Percentiles rank a stretch among this genome's conserved stretches.
These are phyloP conservation scores for Pisolithus tinctorius DNA, from an alignment of 768 basidiomycete species.

Conservation along the genomic window DNA sequence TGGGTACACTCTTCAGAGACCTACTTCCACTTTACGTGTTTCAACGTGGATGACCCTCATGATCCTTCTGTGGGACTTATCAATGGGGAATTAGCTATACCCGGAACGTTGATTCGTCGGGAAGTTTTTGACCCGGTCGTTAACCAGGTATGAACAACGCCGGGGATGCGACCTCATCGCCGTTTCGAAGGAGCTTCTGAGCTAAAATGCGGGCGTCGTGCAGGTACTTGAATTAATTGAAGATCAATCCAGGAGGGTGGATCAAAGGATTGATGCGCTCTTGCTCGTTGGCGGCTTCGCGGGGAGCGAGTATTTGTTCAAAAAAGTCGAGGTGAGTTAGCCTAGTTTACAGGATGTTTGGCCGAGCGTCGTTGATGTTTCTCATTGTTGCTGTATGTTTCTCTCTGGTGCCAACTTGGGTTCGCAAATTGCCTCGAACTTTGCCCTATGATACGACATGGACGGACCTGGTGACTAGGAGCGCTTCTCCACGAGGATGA, in stretches of 20 bases:
- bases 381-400: too few relatives aligned
- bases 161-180: constrained; percentile 5
- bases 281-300: constrained; percentile 89
- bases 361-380: background rate
- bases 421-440: too few relatives aligned
- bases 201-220: constrained; percentile 4
- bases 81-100: constrained; percentile 79
- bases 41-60: constrained; percentile 79
- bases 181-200: background rate
- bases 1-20: constrained; percentile 41
- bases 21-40: constrained; percentile 86
- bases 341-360: background rate
- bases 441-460: constrained; percentile 1
- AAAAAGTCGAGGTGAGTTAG: constrained; percentile 60
- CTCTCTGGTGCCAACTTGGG: too few relatives aligned
- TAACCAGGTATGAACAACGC: constrained; percentile 46
- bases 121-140: constrained; percentile 90
- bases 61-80: constrained; percentile 74
- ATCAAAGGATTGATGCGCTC: constrained; percentile 73
- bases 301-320: constrained; percentile 78
- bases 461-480: constrained; percentile 36
- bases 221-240: constrained; percentile 78
- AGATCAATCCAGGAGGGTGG: constrained; percentile 59
- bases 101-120: constrained; percentile 68
- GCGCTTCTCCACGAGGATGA: constrained; percentile 58